phyloP scores from a whole-genome alignment of 352 stramenopile species.

The Globisporangium acanthophoron region DNA sequence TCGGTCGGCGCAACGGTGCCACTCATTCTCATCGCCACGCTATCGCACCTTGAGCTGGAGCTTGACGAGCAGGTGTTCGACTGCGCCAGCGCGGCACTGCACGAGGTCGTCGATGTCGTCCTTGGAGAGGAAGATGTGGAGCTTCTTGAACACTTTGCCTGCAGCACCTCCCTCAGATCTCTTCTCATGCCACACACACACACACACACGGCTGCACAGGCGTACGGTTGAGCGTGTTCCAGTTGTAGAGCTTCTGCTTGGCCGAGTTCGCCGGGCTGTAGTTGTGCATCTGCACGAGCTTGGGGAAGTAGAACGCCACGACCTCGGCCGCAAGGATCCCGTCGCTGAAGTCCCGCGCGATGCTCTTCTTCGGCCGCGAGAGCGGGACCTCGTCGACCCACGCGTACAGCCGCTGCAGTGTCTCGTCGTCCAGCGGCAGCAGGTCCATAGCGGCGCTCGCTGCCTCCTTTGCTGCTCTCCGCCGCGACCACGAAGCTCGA shows the following conservation, averaged over 20 bases:
- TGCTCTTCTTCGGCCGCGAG: conserved; percentile 93
- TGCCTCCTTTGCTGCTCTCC: too few species aligned
- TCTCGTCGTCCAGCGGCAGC: conserved; percentile 81
- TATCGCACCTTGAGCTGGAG: conserved; percentile 85
- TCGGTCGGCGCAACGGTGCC: background rate
- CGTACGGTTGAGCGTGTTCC: conserved; percentile 90
- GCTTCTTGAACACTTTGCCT: conserved; percentile 83
- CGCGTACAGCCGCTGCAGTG: conserved; percentile 90
- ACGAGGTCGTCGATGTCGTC: conserved; percentile 91
- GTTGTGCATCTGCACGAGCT: conserved; percentile 95
- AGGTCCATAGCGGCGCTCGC: conserved; percentile 31
- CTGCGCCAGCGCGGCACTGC: conserved; percentile 79
- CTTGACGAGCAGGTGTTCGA: conserved; percentile 89
- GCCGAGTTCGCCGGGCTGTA: conserved; percentile 92
- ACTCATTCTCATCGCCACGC: background rate
- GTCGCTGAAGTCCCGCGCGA: conserved; percentile 94
- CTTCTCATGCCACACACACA: too few species aligned
- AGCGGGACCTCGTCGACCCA: conserved; percentile 96
- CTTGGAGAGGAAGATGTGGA: conserved; percentile 80
- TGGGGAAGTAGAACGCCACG: conserved; percentile 93
- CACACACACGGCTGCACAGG: background rate
- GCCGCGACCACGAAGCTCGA: conserved; percentile 18
- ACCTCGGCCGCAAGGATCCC: conserved; percentile 88
- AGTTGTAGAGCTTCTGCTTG: conserved; percentile 96
- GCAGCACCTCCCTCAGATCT: background rate